Percentiles rank a stretch among this genome's conserved stretches.
These are phyloP conservation scores for Kwoniella sp. DNA, from an alignment of 768 basidiomycete species.

Conservation along the genomic window DNA sequence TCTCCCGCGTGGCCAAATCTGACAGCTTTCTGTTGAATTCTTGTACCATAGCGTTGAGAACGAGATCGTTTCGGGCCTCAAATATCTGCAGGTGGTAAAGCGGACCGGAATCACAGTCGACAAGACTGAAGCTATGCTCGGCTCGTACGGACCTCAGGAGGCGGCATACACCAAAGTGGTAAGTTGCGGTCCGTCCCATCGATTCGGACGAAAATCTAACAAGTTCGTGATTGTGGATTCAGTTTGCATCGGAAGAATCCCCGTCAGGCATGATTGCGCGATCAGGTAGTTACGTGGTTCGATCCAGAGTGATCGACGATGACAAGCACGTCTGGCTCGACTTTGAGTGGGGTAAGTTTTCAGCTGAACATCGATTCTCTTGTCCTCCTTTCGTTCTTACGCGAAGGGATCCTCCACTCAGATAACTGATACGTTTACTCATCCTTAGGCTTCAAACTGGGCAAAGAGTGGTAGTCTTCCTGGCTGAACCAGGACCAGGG, in stretches of 20 bases:
- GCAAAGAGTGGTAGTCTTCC: constrained; percentile 76
- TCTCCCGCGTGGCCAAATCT: neutral
- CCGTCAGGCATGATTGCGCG: constrained; percentile 83
- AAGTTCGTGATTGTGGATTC: neutral
- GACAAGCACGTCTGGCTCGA: constrained; percentile 75
- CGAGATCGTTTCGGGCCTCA: constrained; percentile 66
- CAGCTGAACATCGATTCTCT: too few relatives aligned
- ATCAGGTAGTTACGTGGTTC: constrained; percentile 73
- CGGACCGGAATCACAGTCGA: constrained; percentile 78
- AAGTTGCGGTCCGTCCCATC: constrained; percentile 20
- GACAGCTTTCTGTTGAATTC: neutral
- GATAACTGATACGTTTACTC: neutral
- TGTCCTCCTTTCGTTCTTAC: too few relatives aligned
- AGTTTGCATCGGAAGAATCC: constrained; percentile 56
- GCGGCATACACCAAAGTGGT: constrained; percentile 66
- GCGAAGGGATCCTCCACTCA: too few relatives aligned
- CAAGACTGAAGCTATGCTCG: constrained; percentile 74
- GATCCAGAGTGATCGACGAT: constrained; percentile 82
- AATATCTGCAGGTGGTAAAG: constrained; percentile 86
- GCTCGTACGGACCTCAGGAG: constrained; percentile 81
- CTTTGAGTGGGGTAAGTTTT: constrained; percentile 69
- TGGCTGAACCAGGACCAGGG: neutral
- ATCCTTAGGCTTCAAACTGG: constrained; percentile 70
- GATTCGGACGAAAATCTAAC: too few relatives aligned
- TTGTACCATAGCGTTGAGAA: constrained; percentile 71